These are phyloP conservation scores for Casaregolazyma suthepensis DNA, from an alignment of 1,139 yeast genomes.

Conservation along the genomic window DNA sequence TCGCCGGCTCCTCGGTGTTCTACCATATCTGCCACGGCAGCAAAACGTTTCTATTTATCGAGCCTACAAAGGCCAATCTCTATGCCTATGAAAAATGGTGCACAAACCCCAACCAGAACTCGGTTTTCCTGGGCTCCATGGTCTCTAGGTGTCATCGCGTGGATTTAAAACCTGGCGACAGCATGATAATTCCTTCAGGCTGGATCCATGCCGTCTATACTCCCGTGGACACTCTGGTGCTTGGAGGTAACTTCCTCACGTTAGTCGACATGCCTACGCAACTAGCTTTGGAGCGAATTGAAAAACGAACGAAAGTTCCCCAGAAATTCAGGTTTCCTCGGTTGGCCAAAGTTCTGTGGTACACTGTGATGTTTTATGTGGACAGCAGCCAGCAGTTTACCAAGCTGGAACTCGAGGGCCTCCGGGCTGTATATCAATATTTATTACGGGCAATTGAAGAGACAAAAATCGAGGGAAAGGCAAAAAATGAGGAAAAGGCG, in stretches of 20 bases:
- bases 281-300: conserved; percentile 54
- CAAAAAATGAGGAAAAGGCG: neutral
- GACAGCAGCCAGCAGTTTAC: neutral
- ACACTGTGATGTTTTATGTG: conserved; percentile 32
- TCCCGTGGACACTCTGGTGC: conserved; percentile 70
- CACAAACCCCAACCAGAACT: conserved; percentile 53
- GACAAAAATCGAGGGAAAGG: no score
- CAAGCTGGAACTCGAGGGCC: conserved; percentile 7
- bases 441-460: conserved; percentile 1
- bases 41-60: conserved; percentile 70
- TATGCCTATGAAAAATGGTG: conserved; percentile 69
- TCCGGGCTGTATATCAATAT: conserved; percentile 3
- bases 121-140: conserved; percentile 61
- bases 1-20: conserved; percentile 89
- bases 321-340: conserved; percentile 71
- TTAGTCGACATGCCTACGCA: conserved; percentile 57
- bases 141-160: conserved; percentile 50
- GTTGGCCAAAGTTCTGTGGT: conserved; percentile 67
- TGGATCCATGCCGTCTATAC: conserved; percentile 93
- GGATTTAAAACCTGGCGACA: conserved; percentile 62
- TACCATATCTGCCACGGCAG: conserved; percentile 71
- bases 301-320: conserved; percentile 65
- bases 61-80: conserved; percentile 64
- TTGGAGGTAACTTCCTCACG: conserved; percentile 84
- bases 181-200: conserved; percentile 80